Percentiles rank a stretch among this genome's conserved stretches.
Conservation (phyloP, 2,329 filamentous ascomycete species). For the Leptographium wingfieldii region DNA sequence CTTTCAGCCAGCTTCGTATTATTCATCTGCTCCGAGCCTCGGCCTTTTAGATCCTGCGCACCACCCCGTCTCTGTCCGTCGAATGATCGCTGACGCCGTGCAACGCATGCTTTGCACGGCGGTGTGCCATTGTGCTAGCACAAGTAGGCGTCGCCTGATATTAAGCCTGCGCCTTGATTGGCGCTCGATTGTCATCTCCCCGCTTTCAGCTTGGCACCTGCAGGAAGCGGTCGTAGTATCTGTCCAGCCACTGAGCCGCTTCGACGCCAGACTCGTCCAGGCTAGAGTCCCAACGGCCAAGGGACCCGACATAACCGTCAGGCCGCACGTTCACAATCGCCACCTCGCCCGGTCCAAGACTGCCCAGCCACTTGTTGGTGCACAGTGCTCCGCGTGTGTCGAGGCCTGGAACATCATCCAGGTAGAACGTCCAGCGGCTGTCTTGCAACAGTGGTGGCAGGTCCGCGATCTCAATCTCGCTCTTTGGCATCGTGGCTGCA, state of each 20-base stretch:
- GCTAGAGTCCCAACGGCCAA: slow-evolving; percentile 40
- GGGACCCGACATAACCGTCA: slow-evolving; percentile 61
- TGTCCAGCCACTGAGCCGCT: slow-evolving; percentile 41
- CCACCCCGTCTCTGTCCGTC: background rate
- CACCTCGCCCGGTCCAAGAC: slow-evolving; percentile 41
- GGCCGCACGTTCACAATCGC: slow-evolving; percentile 57
- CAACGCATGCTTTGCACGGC: too few species aligned
- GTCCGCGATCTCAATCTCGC: slow-evolving; percentile 51
- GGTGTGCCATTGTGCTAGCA: too few species aligned
- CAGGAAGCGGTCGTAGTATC: slow-evolving; percentile 42
- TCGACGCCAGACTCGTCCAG: slow-evolving; percentile 36
- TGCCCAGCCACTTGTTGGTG: slow-evolving; percentile 58
- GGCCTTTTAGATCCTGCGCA: background rate
- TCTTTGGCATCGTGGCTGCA: slow-evolving; percentile 46
- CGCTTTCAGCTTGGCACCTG: slow-evolving; percentile 26
- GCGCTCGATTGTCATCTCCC: background rate
- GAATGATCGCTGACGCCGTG: too few species aligned
- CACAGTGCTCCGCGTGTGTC: slow-evolving; percentile 40
- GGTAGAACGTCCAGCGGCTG: slow-evolving; percentile 60
- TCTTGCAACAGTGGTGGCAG: slow-evolving; percentile 49
- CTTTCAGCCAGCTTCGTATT: background rate
- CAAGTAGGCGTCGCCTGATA: too few species aligned
- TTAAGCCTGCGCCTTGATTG: too few species aligned
- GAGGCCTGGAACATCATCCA: slow-evolving; percentile 49
- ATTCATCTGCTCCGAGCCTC: background rate